Evolutionary conservation across 371 early-diverging fungal genomes (phyloP).

Genomic region (Capillidium heterosporum): DNA sequence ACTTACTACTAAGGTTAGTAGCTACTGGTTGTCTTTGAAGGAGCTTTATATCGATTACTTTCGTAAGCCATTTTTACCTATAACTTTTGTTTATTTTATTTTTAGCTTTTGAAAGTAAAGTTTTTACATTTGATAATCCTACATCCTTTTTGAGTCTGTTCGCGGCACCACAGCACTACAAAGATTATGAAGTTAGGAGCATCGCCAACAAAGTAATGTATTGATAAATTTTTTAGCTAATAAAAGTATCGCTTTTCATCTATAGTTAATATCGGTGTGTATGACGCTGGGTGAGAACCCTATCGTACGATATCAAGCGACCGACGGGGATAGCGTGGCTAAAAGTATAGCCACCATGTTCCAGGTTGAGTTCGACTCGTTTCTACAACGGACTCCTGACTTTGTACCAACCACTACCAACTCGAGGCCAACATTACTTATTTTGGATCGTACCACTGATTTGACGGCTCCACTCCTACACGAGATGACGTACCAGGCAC

Average conservation of each 20-base stretch:
- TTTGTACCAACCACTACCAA: neutral
- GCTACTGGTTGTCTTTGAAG: constrained; percentile 43
- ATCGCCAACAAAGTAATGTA: constrained; percentile 38
- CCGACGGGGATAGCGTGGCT: constrained; percentile 24
- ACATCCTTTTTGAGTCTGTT: constrained; percentile 35
- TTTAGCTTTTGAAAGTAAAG: constrained; percentile 56
- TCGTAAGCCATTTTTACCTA: constrained; percentile 17
- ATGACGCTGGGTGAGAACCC: constrained; percentile 68
- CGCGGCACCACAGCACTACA: constrained; percentile 23
- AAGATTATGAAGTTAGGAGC: constrained; percentile 34
- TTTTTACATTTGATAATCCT: constrained; percentile 57
- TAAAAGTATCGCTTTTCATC: neutral
- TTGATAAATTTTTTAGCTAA: constrained; percentile 5
- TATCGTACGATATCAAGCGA: constrained; percentile 64
- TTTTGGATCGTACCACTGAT: constrained; percentile 84
- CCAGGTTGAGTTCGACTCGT: constrained; percentile 39
- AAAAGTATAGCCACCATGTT: constrained; percentile 30
- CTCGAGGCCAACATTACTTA: constrained; percentile 43
- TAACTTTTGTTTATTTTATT: neutral
- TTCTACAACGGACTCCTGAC: constrained; percentile 25
- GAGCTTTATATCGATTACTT: constrained; percentile 69
- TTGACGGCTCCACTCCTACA: constrained; percentile 70
- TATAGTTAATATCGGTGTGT: constrained; percentile 45
- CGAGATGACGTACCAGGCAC: constrained; percentile 88
- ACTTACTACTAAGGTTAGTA: constrained; percentile 31